Evolutionary conservation across 2,329 filamentous ascomycete genomes (phyloP).

Genomic region (Daldinia sp.): DNA sequence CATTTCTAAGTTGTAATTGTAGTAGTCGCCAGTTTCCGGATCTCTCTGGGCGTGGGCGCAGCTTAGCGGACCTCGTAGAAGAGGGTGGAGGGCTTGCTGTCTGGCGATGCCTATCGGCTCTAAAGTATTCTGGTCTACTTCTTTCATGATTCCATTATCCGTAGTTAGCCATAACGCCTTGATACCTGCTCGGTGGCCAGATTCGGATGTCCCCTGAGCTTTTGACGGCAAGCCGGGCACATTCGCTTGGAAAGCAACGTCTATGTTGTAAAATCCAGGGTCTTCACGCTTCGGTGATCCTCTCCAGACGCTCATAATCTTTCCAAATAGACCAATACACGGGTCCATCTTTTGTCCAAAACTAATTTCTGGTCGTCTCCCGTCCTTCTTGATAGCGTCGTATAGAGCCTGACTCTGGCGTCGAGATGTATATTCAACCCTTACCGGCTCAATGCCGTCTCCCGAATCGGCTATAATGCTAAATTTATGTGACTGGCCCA

Average conservation of each 20-base stretch:
- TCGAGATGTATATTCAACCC: constrained; percentile 76
- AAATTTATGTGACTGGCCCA: constrained; percentile 76
- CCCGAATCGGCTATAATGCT: constrained; percentile 61
- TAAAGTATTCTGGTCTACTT: constrained; percentile 73
- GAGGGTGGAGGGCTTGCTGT: constrained; percentile 71
- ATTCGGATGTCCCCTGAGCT: constrained; percentile 25
- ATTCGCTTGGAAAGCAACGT: constrained; percentile 71
- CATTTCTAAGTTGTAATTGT: constrained; percentile 81
- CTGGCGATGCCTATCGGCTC: constrained; percentile 72
- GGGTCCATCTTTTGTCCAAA: constrained; percentile 79
- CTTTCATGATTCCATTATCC: constrained; percentile 65
- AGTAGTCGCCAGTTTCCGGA: constrained; percentile 76
- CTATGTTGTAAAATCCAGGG: constrained; percentile 62
- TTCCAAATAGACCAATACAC: constrained; percentile 76
- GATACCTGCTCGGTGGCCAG: constrained; percentile 51
- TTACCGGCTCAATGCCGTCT: constrained; percentile 39
- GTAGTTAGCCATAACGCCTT: constrained; percentile 64
- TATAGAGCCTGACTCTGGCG: constrained; percentile 71
- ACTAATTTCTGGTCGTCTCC: constrained; percentile 62
- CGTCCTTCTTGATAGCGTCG: constrained; percentile 66
- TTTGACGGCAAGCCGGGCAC: constrained; percentile 62
- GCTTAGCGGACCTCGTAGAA: constrained; percentile 71
- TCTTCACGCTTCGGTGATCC: constrained; percentile 38
- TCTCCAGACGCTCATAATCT: constrained; percentile 70
- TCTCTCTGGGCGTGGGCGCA: constrained; percentile 78